Evolutionary conservation across 2,329 filamentous ascomycete species (phyloP).

Genomic region (Fusarium sp.): DNA sequence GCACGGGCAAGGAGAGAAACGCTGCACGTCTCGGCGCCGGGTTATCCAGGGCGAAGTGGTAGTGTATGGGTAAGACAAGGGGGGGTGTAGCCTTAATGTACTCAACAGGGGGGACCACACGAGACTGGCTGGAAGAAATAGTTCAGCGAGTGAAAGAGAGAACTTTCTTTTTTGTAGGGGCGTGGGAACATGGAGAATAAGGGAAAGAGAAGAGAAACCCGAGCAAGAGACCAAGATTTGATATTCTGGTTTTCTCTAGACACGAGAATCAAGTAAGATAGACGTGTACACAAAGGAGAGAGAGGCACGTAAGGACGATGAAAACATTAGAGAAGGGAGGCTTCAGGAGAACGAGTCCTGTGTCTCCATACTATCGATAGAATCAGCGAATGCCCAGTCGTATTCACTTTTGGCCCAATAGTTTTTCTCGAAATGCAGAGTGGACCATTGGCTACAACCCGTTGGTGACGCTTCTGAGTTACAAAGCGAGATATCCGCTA

Average conservation of each 20-base stretch:
- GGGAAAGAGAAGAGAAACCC: neutral
- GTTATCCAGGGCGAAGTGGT: slow-evolving; percentile 37
- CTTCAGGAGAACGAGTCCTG: slow-evolving; percentile 2
- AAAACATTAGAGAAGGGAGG: slow-evolving; percentile 19
- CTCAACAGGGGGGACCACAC: slow-evolving; percentile 28
- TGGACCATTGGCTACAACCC: neutral
- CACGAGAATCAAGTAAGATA: neutral
- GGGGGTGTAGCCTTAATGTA: slow-evolving; percentile 26
- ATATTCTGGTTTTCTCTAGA: slow-evolving; percentile 11
- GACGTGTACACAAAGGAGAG: slow-evolving; percentile 23
- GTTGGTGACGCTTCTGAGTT: slow-evolving; percentile 4
- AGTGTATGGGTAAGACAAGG: slow-evolving; percentile 9
- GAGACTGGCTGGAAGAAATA: slow-evolving; percentile 30
- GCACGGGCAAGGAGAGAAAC: slow-evolving; percentile 39
- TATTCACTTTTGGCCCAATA: slow-evolving; percentile 4
- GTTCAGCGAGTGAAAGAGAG: slow-evolving; percentile 11
- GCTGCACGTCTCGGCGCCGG: slow-evolving; percentile 41
- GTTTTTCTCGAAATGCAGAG: neutral
- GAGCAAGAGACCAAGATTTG: slow-evolving; percentile 3
- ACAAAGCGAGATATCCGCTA: slow-evolving; percentile 20
- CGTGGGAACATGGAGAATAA: neutral
- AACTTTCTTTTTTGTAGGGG: neutral
- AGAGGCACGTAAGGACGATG: slow-evolving; percentile 20
- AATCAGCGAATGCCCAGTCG: slow-evolving; percentile 10
- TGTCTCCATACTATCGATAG: neutral